Conservation (phyloP, 768 basidiomycete species). For the Mycena epipterygia region DNA sequence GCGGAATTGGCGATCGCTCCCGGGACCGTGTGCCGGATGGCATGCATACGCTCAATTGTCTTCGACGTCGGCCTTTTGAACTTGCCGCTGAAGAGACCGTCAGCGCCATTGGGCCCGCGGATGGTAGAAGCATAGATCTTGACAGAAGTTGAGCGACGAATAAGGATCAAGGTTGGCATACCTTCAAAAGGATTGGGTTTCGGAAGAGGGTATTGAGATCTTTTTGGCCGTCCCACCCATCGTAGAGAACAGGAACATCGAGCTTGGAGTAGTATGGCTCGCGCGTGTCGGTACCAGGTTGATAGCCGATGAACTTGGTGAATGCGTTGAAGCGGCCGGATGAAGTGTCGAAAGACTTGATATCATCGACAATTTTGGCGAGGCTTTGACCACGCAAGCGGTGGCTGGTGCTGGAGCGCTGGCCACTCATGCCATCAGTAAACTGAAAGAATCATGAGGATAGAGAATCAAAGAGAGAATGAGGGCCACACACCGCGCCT, state of each 20-base stretch:
- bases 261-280: background rate
- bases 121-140: conserved; percentile 11
- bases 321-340: background rate
- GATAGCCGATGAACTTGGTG: conserved; percentile 4
- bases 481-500: conserved; percentile 1
- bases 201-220: background rate
- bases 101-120: conserved; percentile 10
- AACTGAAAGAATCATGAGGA: background rate
- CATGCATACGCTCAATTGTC: background rate
- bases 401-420: background rate
- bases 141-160: too few relatives aligned
- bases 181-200: background rate
- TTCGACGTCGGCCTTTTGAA: background rate
- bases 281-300: background rate
- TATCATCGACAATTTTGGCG: background rate
- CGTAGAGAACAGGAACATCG: background rate
- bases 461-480: background rate
- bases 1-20: conserved; percentile 6
- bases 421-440: background rate
- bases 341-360: background rate
- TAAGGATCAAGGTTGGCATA: background rate
- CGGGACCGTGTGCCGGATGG: background rate
- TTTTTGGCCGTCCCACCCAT: background rate
- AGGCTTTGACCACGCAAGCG: background rate
- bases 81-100: conserved; percentile 1